phyloP scores from a whole-genome alignment of 495 filamentous ascomycete species.

The Xylaria acuta region DNA sequence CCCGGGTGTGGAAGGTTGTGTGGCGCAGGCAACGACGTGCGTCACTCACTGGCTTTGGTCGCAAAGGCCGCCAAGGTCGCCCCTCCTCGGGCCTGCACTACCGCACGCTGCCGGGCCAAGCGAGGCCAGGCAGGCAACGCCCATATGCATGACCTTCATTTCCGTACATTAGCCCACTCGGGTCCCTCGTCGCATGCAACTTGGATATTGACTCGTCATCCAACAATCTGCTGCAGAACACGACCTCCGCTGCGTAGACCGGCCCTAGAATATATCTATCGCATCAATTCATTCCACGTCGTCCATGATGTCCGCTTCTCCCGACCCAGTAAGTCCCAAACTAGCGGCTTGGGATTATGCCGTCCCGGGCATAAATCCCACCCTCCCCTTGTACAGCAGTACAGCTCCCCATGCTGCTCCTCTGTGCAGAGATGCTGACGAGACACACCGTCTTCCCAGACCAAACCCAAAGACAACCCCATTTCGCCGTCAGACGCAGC shows the following conservation, averaged over 20 bases:
- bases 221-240: conserved; percentile 3
- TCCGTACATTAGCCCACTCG: conserved; percentile 26
- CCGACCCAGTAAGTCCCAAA: conserved; percentile 47
- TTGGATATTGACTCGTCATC: conserved; percentile 14
- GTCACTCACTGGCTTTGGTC: conserved; percentile 32
- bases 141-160: conserved; percentile 3
- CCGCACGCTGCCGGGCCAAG: too few relatives aligned
- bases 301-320: conserved; percentile 48
- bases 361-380: conserved; percentile 21
- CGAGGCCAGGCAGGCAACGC: conserved; percentile 6
- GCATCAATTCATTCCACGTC: conserved; percentile 7
- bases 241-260: neutral
- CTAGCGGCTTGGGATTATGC: conserved; percentile 16
- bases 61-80: conserved; percentile 35
- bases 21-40: conserved; percentile 30
- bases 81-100: conserved; percentile 19
- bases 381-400: conserved; percentile 10
- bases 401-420: neutral
- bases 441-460: conserved; percentile 18
- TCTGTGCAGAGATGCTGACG: conserved; percentile 12
- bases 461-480: conserved; percentile 42
- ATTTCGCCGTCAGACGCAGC: conserved; percentile 34
- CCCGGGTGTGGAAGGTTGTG: conserved; percentile 4
- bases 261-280: conserved; percentile 5
- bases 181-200: conserved; percentile 27